phyloP scores from a whole-genome alignment of 305 asterid genomes.

The Fraxinus floribunda region DNA sequence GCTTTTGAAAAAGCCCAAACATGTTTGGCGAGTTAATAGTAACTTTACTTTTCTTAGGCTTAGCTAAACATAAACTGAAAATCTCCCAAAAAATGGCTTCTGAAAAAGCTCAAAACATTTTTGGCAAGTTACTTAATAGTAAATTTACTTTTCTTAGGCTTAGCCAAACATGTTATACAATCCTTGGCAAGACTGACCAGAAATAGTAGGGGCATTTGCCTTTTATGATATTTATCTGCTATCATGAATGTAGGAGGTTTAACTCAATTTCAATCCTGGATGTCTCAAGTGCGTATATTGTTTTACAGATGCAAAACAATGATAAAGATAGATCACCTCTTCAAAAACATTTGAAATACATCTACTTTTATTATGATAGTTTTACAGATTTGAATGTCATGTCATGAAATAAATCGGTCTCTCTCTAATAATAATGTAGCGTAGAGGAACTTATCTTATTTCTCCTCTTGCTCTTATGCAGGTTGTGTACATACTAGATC shows the following conservation, averaged over 20 bases:
- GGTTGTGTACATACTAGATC: constrained; percentile 95
- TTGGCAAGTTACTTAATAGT: background rate
- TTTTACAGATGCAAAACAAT: background rate
- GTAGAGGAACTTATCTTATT: too few relatives aligned
- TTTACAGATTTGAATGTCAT: too few relatives aligned
- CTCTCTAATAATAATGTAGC: background rate
- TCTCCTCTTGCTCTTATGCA: constrained; percentile 26
- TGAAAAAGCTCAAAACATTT: background rate
- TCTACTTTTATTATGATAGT: background rate
- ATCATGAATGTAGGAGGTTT: background rate
- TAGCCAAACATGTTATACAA: background rate
- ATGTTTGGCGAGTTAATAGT: background rate
- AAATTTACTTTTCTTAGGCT: background rate
- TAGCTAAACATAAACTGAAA: background rate
- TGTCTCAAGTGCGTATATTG: background rate
- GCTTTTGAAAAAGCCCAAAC: background rate
- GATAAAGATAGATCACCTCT: background rate
- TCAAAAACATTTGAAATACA: background rate
- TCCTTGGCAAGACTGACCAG: background rate
- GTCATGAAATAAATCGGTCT: background rate
- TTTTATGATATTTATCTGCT: background rate
- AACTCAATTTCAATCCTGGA: background rate
- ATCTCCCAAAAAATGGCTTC: background rate
- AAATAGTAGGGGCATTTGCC: background rate
- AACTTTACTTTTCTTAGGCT: background rate